Evolutionary conservation across 805 yeast species (phyloP).

Genomic region (Tetrapisispora taiwanensis): DNA sequence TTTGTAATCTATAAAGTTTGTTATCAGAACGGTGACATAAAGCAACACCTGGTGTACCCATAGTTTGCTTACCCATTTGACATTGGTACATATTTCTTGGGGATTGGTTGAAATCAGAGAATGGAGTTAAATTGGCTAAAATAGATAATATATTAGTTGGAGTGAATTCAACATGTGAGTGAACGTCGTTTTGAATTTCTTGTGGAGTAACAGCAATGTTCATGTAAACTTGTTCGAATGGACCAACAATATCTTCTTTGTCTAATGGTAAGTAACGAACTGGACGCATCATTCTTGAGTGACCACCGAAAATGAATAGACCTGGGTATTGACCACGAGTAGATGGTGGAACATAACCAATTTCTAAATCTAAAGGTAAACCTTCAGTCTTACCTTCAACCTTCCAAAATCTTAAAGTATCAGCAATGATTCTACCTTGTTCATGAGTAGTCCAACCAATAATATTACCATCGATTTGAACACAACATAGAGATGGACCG

Average conservation of each 20-base stretch:
- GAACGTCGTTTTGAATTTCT: conserved; percentile 73
- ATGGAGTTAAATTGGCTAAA: conserved; percentile 93
- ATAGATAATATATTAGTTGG: conserved; percentile 94
- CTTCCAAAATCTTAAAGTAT: conserved; percentile 86
- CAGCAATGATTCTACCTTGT: conserved; percentile 78
- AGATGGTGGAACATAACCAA: conserved; percentile 96
- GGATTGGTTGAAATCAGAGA: conserved; percentile 96
- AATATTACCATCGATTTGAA: conserved; percentile 85
- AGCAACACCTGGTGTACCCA: conserved; percentile 99
- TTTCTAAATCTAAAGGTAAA: conserved; percentile 80
- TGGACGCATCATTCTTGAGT: conserved; percentile 92
- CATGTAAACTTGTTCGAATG: conserved; percentile 97
- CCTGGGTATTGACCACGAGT: conserved; percentile 96
- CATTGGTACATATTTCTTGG: conserved; percentile 99
- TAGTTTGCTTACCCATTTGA: conserved; percentile 99
- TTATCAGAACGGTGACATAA: conserved; percentile 86
- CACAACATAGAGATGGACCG: conserved; percentile 82
- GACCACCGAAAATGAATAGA: conserved; percentile 80
- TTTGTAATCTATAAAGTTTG: conserved; percentile 82
- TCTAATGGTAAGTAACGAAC: conserved; percentile 81
- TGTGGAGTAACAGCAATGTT: conserved; percentile 89
- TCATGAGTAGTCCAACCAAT: conserved; percentile 92
- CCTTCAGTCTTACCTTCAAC: conserved; percentile 60
- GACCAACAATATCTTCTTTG: conserved; percentile 83
- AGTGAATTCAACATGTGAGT: conserved; percentile 86